Conservation (phyloP, 75 land plant genomes). For the Picea sitchensis region DNA sequence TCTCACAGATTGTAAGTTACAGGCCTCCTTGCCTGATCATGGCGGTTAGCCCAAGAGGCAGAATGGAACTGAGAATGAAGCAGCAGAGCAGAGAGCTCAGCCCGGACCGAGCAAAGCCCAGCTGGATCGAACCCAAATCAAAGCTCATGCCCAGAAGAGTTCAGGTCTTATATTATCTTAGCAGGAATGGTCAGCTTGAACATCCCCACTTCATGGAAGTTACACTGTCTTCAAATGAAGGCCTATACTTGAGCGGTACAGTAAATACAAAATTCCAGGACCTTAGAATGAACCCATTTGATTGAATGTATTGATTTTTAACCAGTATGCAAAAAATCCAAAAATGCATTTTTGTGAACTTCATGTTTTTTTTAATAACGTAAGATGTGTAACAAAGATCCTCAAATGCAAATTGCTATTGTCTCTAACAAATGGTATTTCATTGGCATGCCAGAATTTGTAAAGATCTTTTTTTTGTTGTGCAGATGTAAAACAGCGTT, state of each 20-base stretch:
- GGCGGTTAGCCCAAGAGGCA: constrained; percentile 10
- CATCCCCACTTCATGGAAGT: constrained; percentile 84
- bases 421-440: not conserved
- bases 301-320: not conserved
- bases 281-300: not conserved
- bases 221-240: constrained; percentile 40
- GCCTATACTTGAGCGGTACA: constrained; percentile 64
- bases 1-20: no score
- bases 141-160: constrained; percentile 25
- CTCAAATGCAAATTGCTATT: no score
- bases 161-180: constrained; percentile 65
- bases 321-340: not conserved
- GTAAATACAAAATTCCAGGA: not conserved
- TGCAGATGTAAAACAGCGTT: constrained; percentile 77
- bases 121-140: constrained; percentile 39
- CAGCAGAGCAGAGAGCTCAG: constrained; percentile 20
- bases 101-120: constrained; percentile 33
- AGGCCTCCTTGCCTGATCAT: not conserved
- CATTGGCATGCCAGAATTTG: not conserved
- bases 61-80: constrained; percentile 17
- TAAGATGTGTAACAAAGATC: no score
- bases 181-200: constrained; percentile 64
- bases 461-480: constrained; percentile 8
- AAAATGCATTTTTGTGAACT: no score
- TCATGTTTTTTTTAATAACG: no score